Base-by-base conservation (phyloP, 768 basidiomycete genomes). In the Suillus americanus region DNA sequence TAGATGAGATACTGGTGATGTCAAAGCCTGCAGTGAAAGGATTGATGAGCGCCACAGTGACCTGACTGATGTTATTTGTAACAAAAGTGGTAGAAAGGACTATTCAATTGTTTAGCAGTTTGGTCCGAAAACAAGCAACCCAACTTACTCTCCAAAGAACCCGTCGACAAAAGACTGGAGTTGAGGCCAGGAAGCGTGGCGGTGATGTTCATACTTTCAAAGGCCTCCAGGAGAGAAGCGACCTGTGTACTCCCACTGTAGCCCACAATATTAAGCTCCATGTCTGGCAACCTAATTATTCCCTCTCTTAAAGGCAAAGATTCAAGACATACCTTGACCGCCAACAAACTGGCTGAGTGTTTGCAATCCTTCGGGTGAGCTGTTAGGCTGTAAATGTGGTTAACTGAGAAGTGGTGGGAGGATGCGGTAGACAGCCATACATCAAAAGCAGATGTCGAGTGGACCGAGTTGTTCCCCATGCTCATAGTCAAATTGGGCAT, bases 271-370 rank as follows among this genome's bases (percentile, higher is more conserved):
- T 73, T 73, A 18, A 91, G 74, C 54, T 80, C 74, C 14, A 88
- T 86, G 65, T 89, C 88, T 86, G 61, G 20, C 55, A 28, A 7
- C 38, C 23, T 16, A 28, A 35, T 63, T 12, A 66, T 55, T 61
- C 59, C 20, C 40, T 30, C 45, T 4, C 23, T 35, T 43, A 48
- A n/a, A 23, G 20, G 13, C 10, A 28, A 55, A 18, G 18, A 56
- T 64, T 61, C 2, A 30, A 13, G 13, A 38, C 74, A 43, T 62
- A 85, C 87, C 85, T 68, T 81, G 84, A 59, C 85, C 82, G 16
- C 85, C 83, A 51, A 91, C 83, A 69, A 91, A 92, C 43, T 91
- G 84, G 62, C 86, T 82, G 38, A 92, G 79, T 1, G 89, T 90
- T 67, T 87, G 79, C 56, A 79, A 73, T 37, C 88, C 89, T 71